These are phyloP conservation scores for Pisolithus microcarpus DNA, from an alignment of 768 basidiomycete species.

Conservation along the genomic window DNA sequence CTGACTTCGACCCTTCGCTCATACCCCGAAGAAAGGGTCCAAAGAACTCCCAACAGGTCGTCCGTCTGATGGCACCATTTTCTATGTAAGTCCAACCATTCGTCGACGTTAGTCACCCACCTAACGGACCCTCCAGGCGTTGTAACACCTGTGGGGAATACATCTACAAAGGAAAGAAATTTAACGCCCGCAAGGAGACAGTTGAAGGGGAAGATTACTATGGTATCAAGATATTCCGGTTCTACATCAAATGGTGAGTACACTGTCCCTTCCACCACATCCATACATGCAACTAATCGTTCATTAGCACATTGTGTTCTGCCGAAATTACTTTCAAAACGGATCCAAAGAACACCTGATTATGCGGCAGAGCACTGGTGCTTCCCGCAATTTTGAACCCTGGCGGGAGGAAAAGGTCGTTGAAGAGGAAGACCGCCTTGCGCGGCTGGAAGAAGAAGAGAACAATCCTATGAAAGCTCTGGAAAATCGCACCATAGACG, in stretches of 20 bases:
- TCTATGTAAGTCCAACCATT: constrained; percentile 62
- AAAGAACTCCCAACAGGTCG: constrained; percentile 94
- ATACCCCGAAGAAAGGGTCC: constrained; percentile 86
- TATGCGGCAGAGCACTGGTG: constrained; percentile 92
- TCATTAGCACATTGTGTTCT: constrained; percentile 78
- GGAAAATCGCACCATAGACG: constrained; percentile 87
- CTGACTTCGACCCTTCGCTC: constrained; percentile 96
- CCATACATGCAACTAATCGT: constrained; percentile 9
- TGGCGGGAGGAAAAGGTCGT: constrained; percentile 81
- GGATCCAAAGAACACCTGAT: constrained; percentile 95
- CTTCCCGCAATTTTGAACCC: constrained; percentile 95
- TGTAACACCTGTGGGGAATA: constrained; percentile 97
- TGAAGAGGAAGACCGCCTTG: constrained; percentile 79
- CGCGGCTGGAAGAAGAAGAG: constrained; percentile 84
- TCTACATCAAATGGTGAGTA: constrained; percentile 82
- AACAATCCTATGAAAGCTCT: constrained; percentile 96
- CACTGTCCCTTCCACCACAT: constrained; percentile 9
- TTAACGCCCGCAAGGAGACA: constrained; percentile 98
- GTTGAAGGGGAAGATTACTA: constrained; percentile 96
- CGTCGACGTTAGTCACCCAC: neutral
- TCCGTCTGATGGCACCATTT: constrained; percentile 98
- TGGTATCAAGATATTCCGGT: constrained; percentile 94
- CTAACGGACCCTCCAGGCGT: constrained; percentile 46
- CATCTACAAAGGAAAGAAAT: constrained; percentile 99
- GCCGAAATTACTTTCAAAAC: constrained; percentile 99